Evolutionary conservation across 495 filamentous ascomycete species (phyloP), one percentile per base, ranked within the genome.

Genomic region (Copromyces sp.): DNA sequence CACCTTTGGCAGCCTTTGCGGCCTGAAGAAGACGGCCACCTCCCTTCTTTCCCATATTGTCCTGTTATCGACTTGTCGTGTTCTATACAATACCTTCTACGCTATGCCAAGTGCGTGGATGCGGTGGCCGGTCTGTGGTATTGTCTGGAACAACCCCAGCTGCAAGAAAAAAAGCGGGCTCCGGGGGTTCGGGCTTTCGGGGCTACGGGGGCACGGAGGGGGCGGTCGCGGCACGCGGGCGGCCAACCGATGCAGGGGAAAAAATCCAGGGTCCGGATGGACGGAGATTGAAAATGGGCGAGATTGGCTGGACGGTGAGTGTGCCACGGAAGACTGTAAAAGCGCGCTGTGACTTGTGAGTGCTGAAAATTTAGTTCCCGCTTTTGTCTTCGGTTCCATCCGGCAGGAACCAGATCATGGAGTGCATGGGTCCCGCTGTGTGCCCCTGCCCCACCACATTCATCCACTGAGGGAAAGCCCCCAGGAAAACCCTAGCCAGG

Each of bases 1-100:
- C 42, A 20, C 74, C 71, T 69, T 71, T 73, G n/a, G 68, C 74
- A 14, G 73, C 73, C 73, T 78, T 77, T 71, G 70, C 72, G 72
- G 74, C 76, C 7, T 74, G 37, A 16, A 72, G 69, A 38, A 77
- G 72, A 39, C 38, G 68, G 11, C 75, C 74, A 29, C 76, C 71
- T 16, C 70, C 47, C 71, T 76, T 75, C 12, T 72, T 75, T 32
- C 39, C 44, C 69, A 32, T 72, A 42, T 20, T 38, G 53, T 37
- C 35, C 9, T 29, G 40, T 68, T 41, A 53, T 68, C 24, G 24
- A 35, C n/a, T 29, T 47, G 20, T n/a, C 9, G 24, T 61, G 53
- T 65, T 35, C 53, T 35, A 35, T 65, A 65, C 53, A 17, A 11
- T 61, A 35, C 53, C 29, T 65, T 65, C 14, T 65, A 61, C 29